Evolutionary conservation across 495 filamentous ascomycete genomes (phyloP).

Genomic region (Parathielavia hyrcaniae): DNA sequence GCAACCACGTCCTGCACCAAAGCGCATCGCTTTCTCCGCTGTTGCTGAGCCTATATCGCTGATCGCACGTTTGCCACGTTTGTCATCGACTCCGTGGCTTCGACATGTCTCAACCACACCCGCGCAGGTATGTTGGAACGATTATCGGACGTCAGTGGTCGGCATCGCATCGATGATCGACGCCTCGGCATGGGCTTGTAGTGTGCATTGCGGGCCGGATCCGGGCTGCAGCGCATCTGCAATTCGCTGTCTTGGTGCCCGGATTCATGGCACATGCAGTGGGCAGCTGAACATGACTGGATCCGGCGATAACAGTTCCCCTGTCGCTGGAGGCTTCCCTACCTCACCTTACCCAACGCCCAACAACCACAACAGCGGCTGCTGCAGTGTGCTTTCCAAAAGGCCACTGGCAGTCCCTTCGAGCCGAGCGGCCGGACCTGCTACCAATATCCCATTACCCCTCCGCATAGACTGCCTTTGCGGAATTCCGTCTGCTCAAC

Average conservation of each 20-base stretch:
- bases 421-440: conserved; percentile 2
- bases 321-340: too few species aligned
- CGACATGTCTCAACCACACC: conserved; percentile 13
- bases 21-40: not conserved
- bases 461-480: conserved; percentile 3
- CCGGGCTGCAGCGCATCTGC: conserved; percentile 4
- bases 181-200: not conserved
- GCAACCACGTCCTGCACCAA: too few species aligned
- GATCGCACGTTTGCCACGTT: conserved; percentile 5
- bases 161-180: too few species aligned
- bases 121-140: not conserved
- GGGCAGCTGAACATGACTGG: conserved; percentile 7
- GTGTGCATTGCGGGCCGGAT: conserved; percentile 2
- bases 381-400: conserved; percentile 2
- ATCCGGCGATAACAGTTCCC: not conserved
- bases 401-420: not conserved
- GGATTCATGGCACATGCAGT: not conserved
- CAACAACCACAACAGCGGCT: conserved; percentile 1
- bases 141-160: conserved; percentile 7
- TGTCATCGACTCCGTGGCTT: not conserved
- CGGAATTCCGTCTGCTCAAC: not conserved
- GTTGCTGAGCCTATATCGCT: too few species aligned
- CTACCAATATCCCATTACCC: conserved; percentile 13
- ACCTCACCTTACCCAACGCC: not conserved
- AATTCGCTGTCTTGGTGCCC: not conserved